A percentile compares a stretch with the other conserved stretches of the same genome.
These are phyloP conservation scores for Begonia masoniana DNA, from an alignment of 306 rosid species.

Conservation along the genomic window DNA sequence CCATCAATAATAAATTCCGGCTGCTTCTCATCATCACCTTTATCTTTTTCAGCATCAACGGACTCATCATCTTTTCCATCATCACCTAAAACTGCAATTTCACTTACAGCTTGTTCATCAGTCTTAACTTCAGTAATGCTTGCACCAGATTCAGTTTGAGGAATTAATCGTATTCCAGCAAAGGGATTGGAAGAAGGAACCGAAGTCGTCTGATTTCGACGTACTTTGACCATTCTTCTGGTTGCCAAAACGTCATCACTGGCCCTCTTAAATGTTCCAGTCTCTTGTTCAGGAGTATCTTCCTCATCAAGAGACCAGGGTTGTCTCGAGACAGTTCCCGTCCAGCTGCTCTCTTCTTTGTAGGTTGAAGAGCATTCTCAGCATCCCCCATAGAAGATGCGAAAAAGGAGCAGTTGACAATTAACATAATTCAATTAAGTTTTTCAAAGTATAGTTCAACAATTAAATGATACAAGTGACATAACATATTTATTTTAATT, in stretches of 20 bases:
- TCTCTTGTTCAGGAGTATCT: constrained; percentile 40
- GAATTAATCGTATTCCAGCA: constrained; percentile 55
- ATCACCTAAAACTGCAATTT: constrained; percentile 14
- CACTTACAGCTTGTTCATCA: constrained; percentile 24
- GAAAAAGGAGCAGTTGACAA: too few species aligned
- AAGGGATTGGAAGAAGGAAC: constrained; percentile 72
- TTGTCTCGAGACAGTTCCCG: constrained; percentile 75
- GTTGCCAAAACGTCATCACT: constrained; percentile 79
- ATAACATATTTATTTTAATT: too few species aligned
- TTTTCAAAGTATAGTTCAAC: too few species aligned
- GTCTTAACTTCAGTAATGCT: constrained; percentile 25
- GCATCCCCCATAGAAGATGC: constrained; percentile 51
- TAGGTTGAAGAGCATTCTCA: constrained; percentile 46
- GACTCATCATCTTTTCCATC: constrained; percentile 14
- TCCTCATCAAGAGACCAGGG: constrained; percentile 74
- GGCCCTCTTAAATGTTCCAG: constrained; percentile 88
- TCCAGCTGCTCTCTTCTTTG: constrained; percentile 94
- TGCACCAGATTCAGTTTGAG: constrained; percentile 28
- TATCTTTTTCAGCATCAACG: constrained; percentile 17
- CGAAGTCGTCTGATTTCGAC: constrained; percentile 44
- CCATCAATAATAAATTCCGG: constrained; percentile 20
- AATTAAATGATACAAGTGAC: too few species aligned
- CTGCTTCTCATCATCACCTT: constrained; percentile 25
- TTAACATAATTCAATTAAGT: too few species aligned
- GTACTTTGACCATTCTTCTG: constrained; percentile 76